phyloP scores from a whole-genome alignment of 1,139 yeast species.

The Debaryomyces coudertii region DNA sequence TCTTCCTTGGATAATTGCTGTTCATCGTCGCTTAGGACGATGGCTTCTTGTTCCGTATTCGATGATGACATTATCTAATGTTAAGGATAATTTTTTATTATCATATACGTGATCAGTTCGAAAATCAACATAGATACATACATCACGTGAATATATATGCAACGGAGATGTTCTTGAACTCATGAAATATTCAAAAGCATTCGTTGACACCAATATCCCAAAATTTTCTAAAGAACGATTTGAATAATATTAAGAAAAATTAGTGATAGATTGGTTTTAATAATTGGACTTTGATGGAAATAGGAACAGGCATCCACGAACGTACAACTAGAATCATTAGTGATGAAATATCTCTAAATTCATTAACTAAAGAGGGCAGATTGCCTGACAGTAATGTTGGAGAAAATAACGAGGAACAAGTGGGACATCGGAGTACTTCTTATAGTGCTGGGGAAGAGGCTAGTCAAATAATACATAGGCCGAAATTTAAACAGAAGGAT shows the following conservation, averaged over 20 bases:
- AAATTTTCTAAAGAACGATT: too few species aligned
- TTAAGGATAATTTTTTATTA: not conserved
- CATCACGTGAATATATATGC: not conserved
- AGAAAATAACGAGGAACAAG: not conserved
- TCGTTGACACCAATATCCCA: too few species aligned
- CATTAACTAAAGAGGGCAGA: not conserved
- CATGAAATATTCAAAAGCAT: too few species aligned
- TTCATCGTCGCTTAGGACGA: constrained; percentile 17
- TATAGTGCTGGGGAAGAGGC: not conserved
- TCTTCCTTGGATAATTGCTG: constrained; percentile 50
- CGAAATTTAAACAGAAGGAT: constrained; percentile 1
- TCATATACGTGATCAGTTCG: constrained; percentile 2
- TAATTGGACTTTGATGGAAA: not conserved
- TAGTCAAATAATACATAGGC: not conserved
- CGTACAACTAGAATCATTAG: not conserved
- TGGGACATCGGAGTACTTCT: not conserved
- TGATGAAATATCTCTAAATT: not conserved
- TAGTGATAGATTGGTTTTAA: too few species aligned
- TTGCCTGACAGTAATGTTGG: not conserved
- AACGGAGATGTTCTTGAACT: too few species aligned
- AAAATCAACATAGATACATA: not conserved
- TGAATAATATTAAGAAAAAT: too few species aligned
- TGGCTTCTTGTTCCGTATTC: not conserved
- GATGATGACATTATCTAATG: constrained; percentile 6
- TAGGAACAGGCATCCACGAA: not conserved